phyloP scores from a whole-genome alignment of 169 alveolate species.

The Ichthyophthirius multifiliis region DNA sequence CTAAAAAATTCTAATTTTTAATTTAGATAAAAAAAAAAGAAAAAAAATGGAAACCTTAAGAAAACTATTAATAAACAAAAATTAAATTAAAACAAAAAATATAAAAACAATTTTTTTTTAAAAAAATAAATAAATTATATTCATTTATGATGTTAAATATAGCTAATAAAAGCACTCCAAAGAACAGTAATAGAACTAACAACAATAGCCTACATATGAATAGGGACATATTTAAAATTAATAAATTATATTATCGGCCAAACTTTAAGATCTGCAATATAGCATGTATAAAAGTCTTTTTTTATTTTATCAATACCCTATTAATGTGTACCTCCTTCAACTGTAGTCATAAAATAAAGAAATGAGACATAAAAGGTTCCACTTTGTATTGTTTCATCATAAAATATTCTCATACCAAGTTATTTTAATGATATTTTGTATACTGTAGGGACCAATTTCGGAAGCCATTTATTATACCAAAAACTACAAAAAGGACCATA shows the following conservation, averaged over 20 bases:
- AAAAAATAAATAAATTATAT: no score
- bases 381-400: constrained; percentile 15
- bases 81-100: no score
- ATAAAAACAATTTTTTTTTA: no score
- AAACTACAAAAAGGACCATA: constrained; percentile 16
- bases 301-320: constrained; percentile 10
- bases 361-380: not conserved
- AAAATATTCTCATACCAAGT: constrained; percentile 5
- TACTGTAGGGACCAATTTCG: not conserved
- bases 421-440: constrained; percentile 2
- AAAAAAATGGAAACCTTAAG: no score
- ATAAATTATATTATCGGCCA: constrained; percentile 19
- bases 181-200: not conserved
- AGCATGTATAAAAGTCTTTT: constrained; percentile 7
- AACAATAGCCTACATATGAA: constrained; percentile 19
- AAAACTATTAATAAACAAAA: no score
- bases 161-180: constrained; percentile 21
- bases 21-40: no score
- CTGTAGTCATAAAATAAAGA: not conserved
- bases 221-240: constrained; percentile 12
- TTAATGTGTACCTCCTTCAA: constrained; percentile 34
- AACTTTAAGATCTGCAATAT: constrained; percentile 6
- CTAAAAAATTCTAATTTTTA: no score
- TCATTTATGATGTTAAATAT: constrained; percentile 16
- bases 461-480: constrained; percentile 18